phyloP scores from a whole-genome alignment of 1,284 basidiomycete genomes.

The Apiotrichum montevideense region DNA sequence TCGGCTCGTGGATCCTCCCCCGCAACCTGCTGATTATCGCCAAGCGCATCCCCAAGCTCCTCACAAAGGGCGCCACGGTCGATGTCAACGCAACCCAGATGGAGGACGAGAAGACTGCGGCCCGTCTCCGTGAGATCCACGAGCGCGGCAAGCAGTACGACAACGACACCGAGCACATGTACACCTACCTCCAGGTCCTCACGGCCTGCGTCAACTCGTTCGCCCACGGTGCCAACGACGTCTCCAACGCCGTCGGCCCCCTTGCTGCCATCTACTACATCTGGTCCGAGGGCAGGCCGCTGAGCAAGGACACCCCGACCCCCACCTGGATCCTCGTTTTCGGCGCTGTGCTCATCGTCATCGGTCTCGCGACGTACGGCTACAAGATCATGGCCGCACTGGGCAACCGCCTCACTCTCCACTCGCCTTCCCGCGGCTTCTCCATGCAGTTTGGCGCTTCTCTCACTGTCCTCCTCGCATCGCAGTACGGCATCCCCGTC shows the following conservation, averaged over 20 bases:
- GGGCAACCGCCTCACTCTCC: slow-evolving; percentile 50
- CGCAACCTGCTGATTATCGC: slow-evolving; percentile 46
- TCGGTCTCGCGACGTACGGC: slow-evolving; percentile 50
- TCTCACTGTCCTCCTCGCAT: slow-evolving; percentile 49
- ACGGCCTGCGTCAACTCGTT: slow-evolving; percentile 52
- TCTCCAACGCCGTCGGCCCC: slow-evolving; percentile 43
- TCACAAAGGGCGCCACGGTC: slow-evolving; percentile 33
- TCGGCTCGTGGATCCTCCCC: slow-evolving; percentile 38
- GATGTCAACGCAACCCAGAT: slow-evolving; percentile 45
- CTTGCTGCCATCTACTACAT: slow-evolving; percentile 44
- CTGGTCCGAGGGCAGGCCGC: slow-evolving; percentile 40
- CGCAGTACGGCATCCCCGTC: slow-evolving; percentile 44
- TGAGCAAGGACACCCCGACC: slow-evolving; percentile 38
- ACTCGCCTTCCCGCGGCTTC: slow-evolving; percentile 50
- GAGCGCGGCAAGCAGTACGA: slow-evolving; percentile 46
- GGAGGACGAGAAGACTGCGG: slow-evolving; percentile 5
- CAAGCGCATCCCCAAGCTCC: slow-evolving; percentile 33
- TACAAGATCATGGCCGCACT: slow-evolving; percentile 46
- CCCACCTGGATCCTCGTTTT: slow-evolving; percentile 49
- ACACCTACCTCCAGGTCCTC: slow-evolving; percentile 51
- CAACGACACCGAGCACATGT: slow-evolving; percentile 51
- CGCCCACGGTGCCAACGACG: slow-evolving; percentile 49
- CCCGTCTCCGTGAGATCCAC: slow-evolving; percentile 29
- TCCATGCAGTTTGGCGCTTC: slow-evolving; percentile 51
- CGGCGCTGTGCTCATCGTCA: slow-evolving; percentile 45